A percentile compares a stretch with the other conserved stretches of the same genome.
Conservation (phyloP, 306 rosid genomes). For the peach (Prunus persica) region DNA sequence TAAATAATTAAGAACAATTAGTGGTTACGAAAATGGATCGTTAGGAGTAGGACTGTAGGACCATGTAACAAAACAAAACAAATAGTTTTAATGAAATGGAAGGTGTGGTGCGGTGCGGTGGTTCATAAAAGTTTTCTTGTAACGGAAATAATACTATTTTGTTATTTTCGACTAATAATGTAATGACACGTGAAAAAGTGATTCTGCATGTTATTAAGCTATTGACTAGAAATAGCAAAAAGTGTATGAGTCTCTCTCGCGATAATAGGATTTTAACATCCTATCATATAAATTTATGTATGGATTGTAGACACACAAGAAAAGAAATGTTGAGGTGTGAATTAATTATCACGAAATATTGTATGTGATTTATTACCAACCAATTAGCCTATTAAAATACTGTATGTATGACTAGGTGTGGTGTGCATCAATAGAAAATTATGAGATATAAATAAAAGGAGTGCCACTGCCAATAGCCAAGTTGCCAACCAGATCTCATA, state of each 20-base stretch:
- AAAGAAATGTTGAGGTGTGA: neutral
- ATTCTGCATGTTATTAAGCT: no score
- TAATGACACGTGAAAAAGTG: no score
- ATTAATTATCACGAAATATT: neutral
- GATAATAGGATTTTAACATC: no score
- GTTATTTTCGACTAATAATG: rapidly evolving
- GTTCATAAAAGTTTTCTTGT: no score
- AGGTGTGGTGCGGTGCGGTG: neutral
- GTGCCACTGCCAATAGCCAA: neutral
- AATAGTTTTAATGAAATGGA: neutral
- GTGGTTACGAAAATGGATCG: neutral
- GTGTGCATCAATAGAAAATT: no score
- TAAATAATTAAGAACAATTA: neutral
- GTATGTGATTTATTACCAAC: slow-evolving; percentile 9
- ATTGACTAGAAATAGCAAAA: no score
- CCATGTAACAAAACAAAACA: neutral
- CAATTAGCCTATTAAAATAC: neutral
- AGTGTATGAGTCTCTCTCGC: no score
- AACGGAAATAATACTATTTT: rapidly evolving
- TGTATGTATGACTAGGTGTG: no score
- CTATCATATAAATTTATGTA: no score
- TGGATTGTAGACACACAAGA: neutral
- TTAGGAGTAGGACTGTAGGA: neutral
- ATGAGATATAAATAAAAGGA: neutral
- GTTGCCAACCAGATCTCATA: neutral